Percentiles rank a stretch among this genome's conserved stretches.
Conservation (phyloP, 208 protist species). For the Crithidia acanthocephali region DNA sequence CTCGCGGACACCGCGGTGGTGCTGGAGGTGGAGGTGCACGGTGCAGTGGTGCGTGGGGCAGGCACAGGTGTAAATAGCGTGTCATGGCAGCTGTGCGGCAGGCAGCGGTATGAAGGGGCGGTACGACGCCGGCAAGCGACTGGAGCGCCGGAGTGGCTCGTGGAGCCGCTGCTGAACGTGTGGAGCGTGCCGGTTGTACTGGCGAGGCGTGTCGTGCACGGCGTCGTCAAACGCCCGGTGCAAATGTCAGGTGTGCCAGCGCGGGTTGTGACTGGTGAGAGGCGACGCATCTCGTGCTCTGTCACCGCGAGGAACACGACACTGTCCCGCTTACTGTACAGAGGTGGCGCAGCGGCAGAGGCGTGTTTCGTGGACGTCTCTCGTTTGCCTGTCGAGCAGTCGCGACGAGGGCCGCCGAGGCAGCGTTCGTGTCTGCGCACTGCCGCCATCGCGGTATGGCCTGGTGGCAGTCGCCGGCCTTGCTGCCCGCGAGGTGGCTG, state of each 20-base stretch:
- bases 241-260: too few species aligned
- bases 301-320: background rate
- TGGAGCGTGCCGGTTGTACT: background rate
- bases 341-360: too few species aligned
- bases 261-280: background rate
- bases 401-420: background rate
- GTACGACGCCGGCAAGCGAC: background rate
- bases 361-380: background rate
- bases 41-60: background rate
- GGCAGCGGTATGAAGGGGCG: conserved; percentile 23
- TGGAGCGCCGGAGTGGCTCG: conserved; percentile 13
- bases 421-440: background rate
- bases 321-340: too few species aligned
- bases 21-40: conserved; percentile 27
- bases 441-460: background rate
- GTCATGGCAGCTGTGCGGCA: conserved; percentile 23
- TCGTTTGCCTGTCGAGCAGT: background rate
- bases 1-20: conserved; percentile 15
- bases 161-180: conserved; percentile 19
- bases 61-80: background rate
- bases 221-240: background rate
- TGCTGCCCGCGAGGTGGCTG: conserved; percentile 5
- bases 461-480: conserved; percentile 29
- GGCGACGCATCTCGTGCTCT: background rate
- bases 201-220: background rate